Evolutionary conservation across 768 basidiomycete species (phyloP), one percentile per base, ranked within the genome.

Genomic region (Rhizopogon vesiculosus): DNA sequence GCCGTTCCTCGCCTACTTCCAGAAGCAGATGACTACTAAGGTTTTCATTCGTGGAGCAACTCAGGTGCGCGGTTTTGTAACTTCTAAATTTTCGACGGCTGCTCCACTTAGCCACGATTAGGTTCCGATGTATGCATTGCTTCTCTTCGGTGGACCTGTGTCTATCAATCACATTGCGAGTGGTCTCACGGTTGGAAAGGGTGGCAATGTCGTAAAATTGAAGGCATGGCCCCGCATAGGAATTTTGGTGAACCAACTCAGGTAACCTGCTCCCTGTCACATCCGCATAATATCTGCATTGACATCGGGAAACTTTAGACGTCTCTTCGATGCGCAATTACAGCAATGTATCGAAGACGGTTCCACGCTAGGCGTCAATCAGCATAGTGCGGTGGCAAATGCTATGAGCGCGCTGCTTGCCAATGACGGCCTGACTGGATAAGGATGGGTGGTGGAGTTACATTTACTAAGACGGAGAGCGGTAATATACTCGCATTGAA

Each of bases 161-260:
- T 71, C 81, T 5, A 83, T 93, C 51, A 86, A 94, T 61, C 90
- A 93, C 61, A 78, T 92, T 42, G 82, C 77, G 9, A 90, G 91
- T n/a, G 91, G 89, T 0, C 68, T 95, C 42, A 82, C 79, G 4
- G 69, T 91, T 33, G 81, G 81, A 7, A 78, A 71, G 15, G 80
- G 78, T 44, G 78, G 81, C 22, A 73, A 74, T 25, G 66, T 61
- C 5, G 71, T 97, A 56, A 85, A 80, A 62, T 67, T 96, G 58
- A 82, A 78, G 54, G 90, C 92, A 0, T 91, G 87, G 83, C 89
- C 94, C n/a, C 81, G 93, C 8, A 95, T 96, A 48, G 93, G 93
- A 2, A 84, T 93, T 10, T 78, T 97, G 29, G 88, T 92, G 42
- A 93, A 93, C 64, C 91, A 93, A 60, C 72, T 94, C 10, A 78